Evolutionary conservation across 345 rosid genomes (phyloP), one percentile per base, ranked within the genome.

Genomic region (Clarkia xantiana): DNA sequence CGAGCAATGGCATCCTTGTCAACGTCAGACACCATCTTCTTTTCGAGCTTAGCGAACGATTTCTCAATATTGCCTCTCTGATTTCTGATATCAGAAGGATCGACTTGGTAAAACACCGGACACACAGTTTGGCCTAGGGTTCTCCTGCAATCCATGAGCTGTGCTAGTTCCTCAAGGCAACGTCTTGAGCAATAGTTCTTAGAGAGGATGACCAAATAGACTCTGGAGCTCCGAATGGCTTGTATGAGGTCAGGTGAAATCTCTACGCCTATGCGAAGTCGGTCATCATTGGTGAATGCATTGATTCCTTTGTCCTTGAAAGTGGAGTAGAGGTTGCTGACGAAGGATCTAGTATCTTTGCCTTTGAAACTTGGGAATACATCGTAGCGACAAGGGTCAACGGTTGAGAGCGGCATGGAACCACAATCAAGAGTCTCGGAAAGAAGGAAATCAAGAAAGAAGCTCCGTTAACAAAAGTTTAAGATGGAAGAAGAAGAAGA

Each of bases 341-440:
- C 19, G 25, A 17, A 17, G 0, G 12, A 10, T n/a, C 13, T 20
- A 0, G 22, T 45, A 44, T 44, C 49, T 45, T 22, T 17, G 3
- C 51, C 51, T 10, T 38, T 22, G 49, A 46, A 19, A 38, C 51
- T 47, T 16, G 23, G 51, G 51, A 47, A 47, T 1, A 47, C 51
- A 4, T 47, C 51, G 23, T 45, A 16, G n/a, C n/a, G n/a, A n/a
- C n/a, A n/a, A n/a, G n/a, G n/a, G n/a, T n/a, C n/a, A n/a, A n/a
- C n/a, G n/a, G n/a, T n/a, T n/a, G n/a, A n/a, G n/a, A n/a, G n/a
- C n/a, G n/a, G n/a, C n/a, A n/a, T n/a, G n/a, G n/a, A n/a, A n/a
- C n/a, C n/a, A n/a, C n/a, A n/a, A n/a, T n/a, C n/a, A n/a, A n/a
- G n/a, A n/a, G n/a, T n/a, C n/a, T n/a, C n/a, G n/a, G n/a, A n/a